Percentiles rank a stretch among this genome's conserved stretches.
Conservation (phyloP, 2,329 filamentous ascomycete species). For the Cladophialophora immunda region DNA sequence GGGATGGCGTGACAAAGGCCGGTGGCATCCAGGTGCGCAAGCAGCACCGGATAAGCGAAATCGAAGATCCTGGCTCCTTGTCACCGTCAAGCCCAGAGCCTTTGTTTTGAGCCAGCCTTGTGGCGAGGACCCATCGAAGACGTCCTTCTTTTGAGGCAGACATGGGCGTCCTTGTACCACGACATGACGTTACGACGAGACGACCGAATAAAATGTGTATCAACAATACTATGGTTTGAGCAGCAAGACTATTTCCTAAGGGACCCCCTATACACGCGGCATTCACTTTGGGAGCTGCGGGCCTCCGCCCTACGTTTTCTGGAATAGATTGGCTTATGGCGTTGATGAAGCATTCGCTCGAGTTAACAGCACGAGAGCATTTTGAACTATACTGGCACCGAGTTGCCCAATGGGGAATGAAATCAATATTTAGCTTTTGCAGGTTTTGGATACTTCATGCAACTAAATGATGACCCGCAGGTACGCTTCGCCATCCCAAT, state of each 20-base stretch:
- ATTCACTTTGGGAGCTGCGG: background rate
- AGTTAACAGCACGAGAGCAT: background rate
- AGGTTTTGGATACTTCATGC: background rate
- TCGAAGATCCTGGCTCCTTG: slow-evolving; percentile 25
- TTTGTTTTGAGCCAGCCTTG: slow-evolving; percentile 32
- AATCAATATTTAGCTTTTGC: background rate
- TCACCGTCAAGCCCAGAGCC: slow-evolving; percentile 34
- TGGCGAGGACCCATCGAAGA: slow-evolving; percentile 13
- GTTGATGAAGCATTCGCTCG: background rate
- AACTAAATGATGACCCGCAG: background rate
- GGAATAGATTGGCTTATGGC: background rate
- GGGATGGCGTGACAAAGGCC: slow-evolving; percentile 39
- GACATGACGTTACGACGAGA: slow-evolving; percentile 28
- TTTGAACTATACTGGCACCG: background rate
- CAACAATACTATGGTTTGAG: slow-evolving; percentile 16
- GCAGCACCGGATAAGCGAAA: slow-evolving; percentile 33
- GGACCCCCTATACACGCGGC: background rate
- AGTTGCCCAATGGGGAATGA: background rate
- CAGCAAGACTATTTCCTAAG: background rate
- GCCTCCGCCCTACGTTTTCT: background rate
- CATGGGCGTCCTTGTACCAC: slow-evolving; percentile 10
- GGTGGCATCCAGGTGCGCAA: slow-evolving; percentile 38
- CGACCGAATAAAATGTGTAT: slow-evolving; percentile 22
- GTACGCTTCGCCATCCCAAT: background rate
- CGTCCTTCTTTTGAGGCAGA: background rate